These are phyloP conservation scores for Phytophthora parvispora DNA, from an alignment of 352 stramenopile genomes.

Conservation along the genomic window DNA sequence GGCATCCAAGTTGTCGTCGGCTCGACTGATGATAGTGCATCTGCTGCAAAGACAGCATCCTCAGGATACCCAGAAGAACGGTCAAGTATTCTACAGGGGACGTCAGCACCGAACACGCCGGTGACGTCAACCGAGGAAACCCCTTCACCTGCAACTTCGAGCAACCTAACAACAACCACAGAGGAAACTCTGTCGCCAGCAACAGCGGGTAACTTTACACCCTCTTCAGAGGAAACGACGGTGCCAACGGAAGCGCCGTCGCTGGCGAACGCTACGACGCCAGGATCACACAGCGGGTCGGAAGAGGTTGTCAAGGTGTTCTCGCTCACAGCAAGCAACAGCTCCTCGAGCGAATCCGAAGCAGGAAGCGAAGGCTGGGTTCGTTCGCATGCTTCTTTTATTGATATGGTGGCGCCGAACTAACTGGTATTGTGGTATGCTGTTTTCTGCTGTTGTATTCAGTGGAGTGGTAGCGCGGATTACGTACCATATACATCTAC, in stretches of 20 bases:
- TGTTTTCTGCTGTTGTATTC: slow-evolving; percentile 11
- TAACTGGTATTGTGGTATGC: slow-evolving; percentile 15
- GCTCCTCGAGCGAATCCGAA: slow-evolving; percentile 29
- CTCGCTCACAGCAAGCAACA: slow-evolving; percentile 34
- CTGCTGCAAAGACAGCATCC: slow-evolving; percentile 1
- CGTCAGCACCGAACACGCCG: slow-evolving; percentile 2
- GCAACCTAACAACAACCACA: slow-evolving; percentile 3
- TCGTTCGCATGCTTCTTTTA: slow-evolving; percentile 1
- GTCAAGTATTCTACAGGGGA: slow-evolving; percentile 1
- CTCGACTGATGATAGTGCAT: slow-evolving; percentile 13
- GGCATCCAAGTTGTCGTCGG: slow-evolving; percentile 1
- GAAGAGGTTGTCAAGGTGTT: slow-evolving; percentile 35
- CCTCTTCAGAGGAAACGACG: slow-evolving; percentile 1
- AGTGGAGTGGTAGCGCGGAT: slow-evolving; percentile 22
- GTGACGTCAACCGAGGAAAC: slow-evolving; percentile 7
- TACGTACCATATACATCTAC: slow-evolving; percentile 63
- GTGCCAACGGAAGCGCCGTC: slow-evolving; percentile 29
- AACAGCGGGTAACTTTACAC: slow-evolving; percentile 9
- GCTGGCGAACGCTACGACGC: slow-evolving; percentile 8
- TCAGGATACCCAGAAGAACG: slow-evolving; percentile 20
- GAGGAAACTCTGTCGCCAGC: not conserved
- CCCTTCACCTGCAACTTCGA: not conserved
- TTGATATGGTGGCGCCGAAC: not conserved
- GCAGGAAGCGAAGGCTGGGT: slow-evolving; percentile 26
- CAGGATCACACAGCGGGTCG: slow-evolving; percentile 7